A percentile compares a stretch with the other conserved stretches of the same genome.
phyloP scores from a whole-genome alignment of 2,329 filamentous ascomycete genomes.

The Colletotrichum musicola region DNA sequence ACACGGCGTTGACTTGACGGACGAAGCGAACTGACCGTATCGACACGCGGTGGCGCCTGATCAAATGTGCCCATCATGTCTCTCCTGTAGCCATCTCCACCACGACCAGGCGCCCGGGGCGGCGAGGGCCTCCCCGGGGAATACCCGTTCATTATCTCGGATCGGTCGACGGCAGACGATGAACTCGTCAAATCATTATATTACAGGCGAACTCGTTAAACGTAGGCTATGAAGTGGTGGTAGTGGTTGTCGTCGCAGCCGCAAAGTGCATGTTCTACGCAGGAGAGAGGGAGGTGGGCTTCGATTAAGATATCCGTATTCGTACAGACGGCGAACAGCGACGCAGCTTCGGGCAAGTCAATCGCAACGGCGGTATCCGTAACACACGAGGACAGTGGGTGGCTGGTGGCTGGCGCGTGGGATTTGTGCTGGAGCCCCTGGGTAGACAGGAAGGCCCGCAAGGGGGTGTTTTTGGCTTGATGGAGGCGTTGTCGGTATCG shows the following conservation, averaged over 20 bases:
- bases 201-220: constrained; percentile 27
- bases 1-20: neutral
- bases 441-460: constrained; percentile 14
- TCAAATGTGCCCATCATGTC: constrained; percentile 68
- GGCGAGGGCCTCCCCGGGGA: constrained; percentile 48
- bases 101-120: constrained; percentile 52
- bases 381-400: constrained; percentile 16
- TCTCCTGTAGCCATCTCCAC: constrained; percentile 69
- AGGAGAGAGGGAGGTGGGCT: neutral
- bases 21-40: constrained; percentile 63
- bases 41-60: constrained; percentile 64
- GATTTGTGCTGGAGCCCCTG: constrained; percentile 33
- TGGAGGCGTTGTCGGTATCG: neutral
- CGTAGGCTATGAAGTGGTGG: constrained; percentile 11
- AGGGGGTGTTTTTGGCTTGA: constrained; percentile 27
- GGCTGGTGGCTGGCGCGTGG: constrained; percentile 34
- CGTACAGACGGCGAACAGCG: constrained; percentile 3
- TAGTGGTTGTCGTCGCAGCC: constrained; percentile 20
- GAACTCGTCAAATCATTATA: constrained; percentile 39
- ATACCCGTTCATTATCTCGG: constrained; percentile 55
- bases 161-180: constrained; percentile 11
- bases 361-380: constrained; percentile 12
- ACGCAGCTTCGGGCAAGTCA: constrained; percentile 11
- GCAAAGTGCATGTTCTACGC: constrained; percentile 30
- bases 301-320: constrained; percentile 11